A percentile compares a stretch with the other conserved stretches of the same genome.
Evolutionary conservation across 768 basidiomycete species (phyloP).

Genomic region (Leucosporidium scottii): DNA sequence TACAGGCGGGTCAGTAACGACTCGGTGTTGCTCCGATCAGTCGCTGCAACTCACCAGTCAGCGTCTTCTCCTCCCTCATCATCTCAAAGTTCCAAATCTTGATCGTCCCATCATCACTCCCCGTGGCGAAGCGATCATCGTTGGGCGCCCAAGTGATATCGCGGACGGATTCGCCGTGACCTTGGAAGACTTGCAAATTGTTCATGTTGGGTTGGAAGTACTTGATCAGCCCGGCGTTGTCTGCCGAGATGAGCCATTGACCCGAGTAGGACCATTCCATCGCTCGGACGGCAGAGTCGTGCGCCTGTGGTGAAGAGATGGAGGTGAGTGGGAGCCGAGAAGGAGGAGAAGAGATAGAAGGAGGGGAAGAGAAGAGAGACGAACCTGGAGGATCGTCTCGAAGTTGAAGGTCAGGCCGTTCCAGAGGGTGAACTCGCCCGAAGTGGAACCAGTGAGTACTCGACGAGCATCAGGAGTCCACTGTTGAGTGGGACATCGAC

Average conservation of each 20-base stretch:
- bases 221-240: constrained; percentile 90
- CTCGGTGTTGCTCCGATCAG: too few species aligned
- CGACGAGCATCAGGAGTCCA: constrained; percentile 97
- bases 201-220: constrained; percentile 99
- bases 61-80: constrained; percentile 74
- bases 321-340: not conserved
- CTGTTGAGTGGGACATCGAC: constrained; percentile 46
- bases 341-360: not conserved
- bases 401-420: constrained; percentile 99
- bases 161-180: constrained; percentile 88
- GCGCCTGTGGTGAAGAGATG: constrained; percentile 50
- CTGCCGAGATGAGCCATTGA: constrained; percentile 83
- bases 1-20: too few species aligned
- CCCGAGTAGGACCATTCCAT: constrained; percentile 88
- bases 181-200: constrained; percentile 88
- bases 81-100: constrained; percentile 94
- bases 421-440: constrained; percentile 98
- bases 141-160: constrained; percentile 87
- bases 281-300: constrained; percentile 87
- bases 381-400: constrained; percentile 97
- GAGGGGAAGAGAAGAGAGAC: constrained; percentile 39
- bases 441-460: constrained; percentile 87
- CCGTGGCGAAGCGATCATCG: constrained; percentile 84
- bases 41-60: constrained; percentile 71
- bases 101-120: constrained; percentile 90